phyloP scores from a whole-genome alignment of 805 yeast genomes.

The Dipodascus albidus region DNA sequence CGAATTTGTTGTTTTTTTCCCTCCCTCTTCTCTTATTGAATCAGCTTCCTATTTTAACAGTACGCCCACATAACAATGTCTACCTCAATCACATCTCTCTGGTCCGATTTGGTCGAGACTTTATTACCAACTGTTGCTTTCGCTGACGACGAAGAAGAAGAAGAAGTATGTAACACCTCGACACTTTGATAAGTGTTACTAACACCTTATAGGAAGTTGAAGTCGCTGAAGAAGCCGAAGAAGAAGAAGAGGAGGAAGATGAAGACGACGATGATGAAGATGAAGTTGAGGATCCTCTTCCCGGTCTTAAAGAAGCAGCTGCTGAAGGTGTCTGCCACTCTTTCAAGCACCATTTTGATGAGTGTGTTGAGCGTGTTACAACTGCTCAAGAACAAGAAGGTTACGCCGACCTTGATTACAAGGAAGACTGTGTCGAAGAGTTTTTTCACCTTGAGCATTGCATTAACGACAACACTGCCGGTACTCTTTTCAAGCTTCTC shows the following conservation, averaged over 20 bases:
- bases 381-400: constrained; percentile 75
- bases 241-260: constrained; percentile 43
- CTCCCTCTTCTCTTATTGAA: neutral
- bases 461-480: constrained; percentile 83
- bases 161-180: constrained; percentile 6
- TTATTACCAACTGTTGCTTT: constrained; percentile 68
- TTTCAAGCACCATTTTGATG: constrained; percentile 79
- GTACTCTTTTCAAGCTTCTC: constrained; percentile 76
- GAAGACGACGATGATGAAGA: constrained; percentile 62
- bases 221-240: constrained; percentile 32
- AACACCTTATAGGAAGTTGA: constrained; percentile 21
- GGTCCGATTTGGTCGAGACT: constrained; percentile 61
- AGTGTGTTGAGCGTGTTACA: constrained; percentile 92
- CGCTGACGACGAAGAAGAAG: constrained; percentile 47
- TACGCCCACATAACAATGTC: neutral
- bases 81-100: constrained; percentile 7
- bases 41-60: neutral
- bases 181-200: constrained; percentile 1
- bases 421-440: constrained; percentile 97
- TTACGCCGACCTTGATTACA: constrained; percentile 67
- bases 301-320: constrained; percentile 53
- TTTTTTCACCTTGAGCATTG: constrained; percentile 95
- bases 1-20: neutral
- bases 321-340: constrained; percentile 56
- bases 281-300: constrained; percentile 55